These are phyloP conservation scores for Neurospora sp. DNA, from an alignment of 495 filamentous ascomycete genomes.

Conservation along the genomic window DNA sequence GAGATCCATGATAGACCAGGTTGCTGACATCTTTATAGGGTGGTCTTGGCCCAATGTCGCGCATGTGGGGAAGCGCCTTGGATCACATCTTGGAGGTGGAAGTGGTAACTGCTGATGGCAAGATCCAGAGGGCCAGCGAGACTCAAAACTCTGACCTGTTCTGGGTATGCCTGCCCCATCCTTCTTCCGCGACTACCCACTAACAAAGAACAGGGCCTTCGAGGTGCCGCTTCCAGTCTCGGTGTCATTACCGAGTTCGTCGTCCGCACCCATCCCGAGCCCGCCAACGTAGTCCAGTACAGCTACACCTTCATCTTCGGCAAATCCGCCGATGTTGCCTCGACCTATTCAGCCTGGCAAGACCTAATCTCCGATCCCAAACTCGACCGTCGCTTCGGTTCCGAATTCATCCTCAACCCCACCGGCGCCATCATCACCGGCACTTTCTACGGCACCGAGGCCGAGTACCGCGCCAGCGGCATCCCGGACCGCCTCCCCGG, in stretches of 20 bases:
- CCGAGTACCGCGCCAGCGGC: conserved; percentile 37
- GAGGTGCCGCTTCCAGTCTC: conserved; percentile 51
- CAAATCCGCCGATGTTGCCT: conserved; percentile 29
- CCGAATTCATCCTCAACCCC: conserved; percentile 40
- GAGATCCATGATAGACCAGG: background rate
- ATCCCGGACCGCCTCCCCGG: conserved; percentile 36
- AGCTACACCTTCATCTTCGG: conserved; percentile 37
- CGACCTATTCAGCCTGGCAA: conserved; percentile 31
- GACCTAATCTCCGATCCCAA: conserved; percentile 38
- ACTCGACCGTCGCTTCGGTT: conserved; percentile 44
- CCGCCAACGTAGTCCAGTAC: conserved; percentile 41
- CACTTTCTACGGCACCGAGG: conserved; percentile 42
- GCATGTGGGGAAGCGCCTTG: conserved; percentile 46
- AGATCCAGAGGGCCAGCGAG: conserved; percentile 42
- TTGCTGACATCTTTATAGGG: conserved; percentile 21
- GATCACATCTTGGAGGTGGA: conserved; percentile 47
- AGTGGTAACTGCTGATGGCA: conserved; percentile 51
- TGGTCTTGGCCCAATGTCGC: conserved; percentile 42
- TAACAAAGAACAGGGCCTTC: conserved; percentile 34
- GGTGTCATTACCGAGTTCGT: conserved; percentile 58
- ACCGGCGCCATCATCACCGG: conserved; percentile 40
- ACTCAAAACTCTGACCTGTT: conserved; percentile 47
- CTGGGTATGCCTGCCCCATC: conserved; percentile 25
- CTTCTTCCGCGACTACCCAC: background rate
- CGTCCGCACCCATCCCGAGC: conserved; percentile 48